Evolutionary conservation across 371 early-diverging fungal genomes (phyloP).

Genomic region (Blakeslea trispora): DNA sequence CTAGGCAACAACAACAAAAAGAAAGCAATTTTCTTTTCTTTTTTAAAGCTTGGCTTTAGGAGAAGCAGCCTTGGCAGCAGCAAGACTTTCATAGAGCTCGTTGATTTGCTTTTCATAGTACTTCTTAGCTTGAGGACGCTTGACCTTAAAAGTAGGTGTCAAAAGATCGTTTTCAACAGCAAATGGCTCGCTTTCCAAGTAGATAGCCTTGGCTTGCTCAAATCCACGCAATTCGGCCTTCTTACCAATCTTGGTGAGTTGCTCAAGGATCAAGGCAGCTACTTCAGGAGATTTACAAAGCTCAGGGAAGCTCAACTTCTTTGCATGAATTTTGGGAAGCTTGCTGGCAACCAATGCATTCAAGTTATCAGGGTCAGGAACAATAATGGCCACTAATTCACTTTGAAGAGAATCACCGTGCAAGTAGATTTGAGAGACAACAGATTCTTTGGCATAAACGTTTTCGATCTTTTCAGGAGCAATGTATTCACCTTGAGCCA

Average conservation of each 20-base stretch:
- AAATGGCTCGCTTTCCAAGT: conserved; percentile 56
- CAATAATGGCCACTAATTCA: conserved; percentile 83
- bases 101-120: conserved; percentile 63
- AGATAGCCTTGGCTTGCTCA: conserved; percentile 57
- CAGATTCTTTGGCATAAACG: conserved; percentile 54
- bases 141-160: conserved; percentile 76
- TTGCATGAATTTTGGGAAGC: conserved; percentile 29
- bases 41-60: conserved; percentile 29
- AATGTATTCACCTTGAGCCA: conserved; percentile 92
- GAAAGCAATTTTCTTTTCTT: conserved; percentile 4
- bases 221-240: conserved; percentile 60
- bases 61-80: conserved; percentile 20
- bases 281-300: conserved; percentile 64
- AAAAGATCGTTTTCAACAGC: conserved; percentile 59
- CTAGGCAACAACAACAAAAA: too few relatives aligned
- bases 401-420: conserved; percentile 87
- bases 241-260: conserved; percentile 62
- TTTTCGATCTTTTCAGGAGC: conserved; percentile 96
- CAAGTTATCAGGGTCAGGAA: conserved; percentile 74
- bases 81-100: conserved; percentile 56
- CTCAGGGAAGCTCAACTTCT: conserved; percentile 35
- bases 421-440: conserved; percentile 70
- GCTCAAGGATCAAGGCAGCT: conserved; percentile 56
- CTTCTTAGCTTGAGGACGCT: conserved; percentile 74
- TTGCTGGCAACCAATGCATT: conserved; percentile 46